Conservation (phyloP, 768 basidiomycete genomes). For the Tricholomella constricta region DNA sequence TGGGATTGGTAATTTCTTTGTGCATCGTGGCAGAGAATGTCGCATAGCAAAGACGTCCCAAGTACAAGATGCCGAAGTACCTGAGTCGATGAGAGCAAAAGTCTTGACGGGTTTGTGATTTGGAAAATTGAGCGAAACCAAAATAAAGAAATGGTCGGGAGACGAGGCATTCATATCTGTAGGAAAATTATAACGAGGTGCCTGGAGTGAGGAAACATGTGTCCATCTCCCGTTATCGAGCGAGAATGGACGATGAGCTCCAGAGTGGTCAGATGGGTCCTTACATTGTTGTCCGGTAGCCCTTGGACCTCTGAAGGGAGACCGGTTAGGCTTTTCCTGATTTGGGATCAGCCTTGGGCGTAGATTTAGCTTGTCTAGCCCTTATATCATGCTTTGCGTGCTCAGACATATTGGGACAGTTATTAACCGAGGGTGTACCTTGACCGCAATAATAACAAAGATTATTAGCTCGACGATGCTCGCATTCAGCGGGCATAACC, state of each 20-base stretch:
- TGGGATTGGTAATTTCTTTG: slow-evolving; percentile 31
- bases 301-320: too few relatives aligned
- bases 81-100: slow-evolving; percentile 38
- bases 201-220: background rate
- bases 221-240: background rate
- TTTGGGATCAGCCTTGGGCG: background rate
- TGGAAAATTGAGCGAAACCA: slow-evolving; percentile 30
- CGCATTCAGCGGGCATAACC: slow-evolving; percentile 29
- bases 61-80: slow-evolving; percentile 38
- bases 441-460: slow-evolving; percentile 39
- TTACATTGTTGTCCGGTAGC: slow-evolving; percentile 10
- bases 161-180: slow-evolving; percentile 6
- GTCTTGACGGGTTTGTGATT: slow-evolving; percentile 31
- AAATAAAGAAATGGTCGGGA: slow-evolving; percentile 30
- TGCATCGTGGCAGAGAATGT: slow-evolving; percentile 31
- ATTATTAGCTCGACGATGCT: slow-evolving; percentile 20
- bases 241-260: background rate
- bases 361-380: too few relatives aligned
- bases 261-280: slow-evolving; percentile 23
- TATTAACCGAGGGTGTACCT: slow-evolving; percentile 25
- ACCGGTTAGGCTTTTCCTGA: slow-evolving; percentile 31
- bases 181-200: background rate
- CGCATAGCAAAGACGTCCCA: slow-evolving; percentile 34
- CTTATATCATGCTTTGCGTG: too few relatives aligned
- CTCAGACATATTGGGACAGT: slow-evolving; percentile 25